Evolutionary conservation across 768 basidiomycete species (phyloP).

Genomic region (Lanmaoa pseudosensibilis): DNA sequence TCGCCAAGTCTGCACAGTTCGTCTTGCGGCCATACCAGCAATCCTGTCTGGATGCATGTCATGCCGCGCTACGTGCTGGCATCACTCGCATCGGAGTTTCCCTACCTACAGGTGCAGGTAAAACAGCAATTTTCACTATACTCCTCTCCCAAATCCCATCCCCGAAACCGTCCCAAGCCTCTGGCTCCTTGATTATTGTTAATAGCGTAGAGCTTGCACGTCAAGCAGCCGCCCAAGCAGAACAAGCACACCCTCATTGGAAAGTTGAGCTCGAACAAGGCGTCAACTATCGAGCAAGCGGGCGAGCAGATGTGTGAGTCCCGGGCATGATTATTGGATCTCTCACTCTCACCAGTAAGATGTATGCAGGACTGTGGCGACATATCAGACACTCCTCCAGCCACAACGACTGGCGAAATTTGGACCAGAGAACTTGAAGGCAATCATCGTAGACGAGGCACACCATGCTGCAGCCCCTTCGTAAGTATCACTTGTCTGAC

Average conservation of each 20-base stretch:
- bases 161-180: conserved; percentile 45
- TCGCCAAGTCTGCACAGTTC: conserved; percentile 10
- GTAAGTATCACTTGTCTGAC: conserved; percentile 40
- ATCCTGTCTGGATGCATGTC: conserved; percentile 73
- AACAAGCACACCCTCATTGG: conserved; percentile 66
- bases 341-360: conserved; percentile 1
- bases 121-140: conserved; percentile 90
- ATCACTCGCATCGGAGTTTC: conserved; percentile 78
- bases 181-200: conserved; percentile 76
- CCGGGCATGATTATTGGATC: background rate
- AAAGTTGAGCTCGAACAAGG: conserved; percentile 94
- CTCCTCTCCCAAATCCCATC: conserved; percentile 66
- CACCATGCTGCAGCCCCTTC: conserved; percentile 94
- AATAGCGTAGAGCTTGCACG: conserved; percentile 87
- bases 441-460: conserved; percentile 88
- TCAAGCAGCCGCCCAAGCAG: conserved; percentile 78
- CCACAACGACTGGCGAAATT: conserved; percentile 72
- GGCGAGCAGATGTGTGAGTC: conserved; percentile 77
- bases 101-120: conserved; percentile 81
- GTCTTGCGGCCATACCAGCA: conserved; percentile 86
- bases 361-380: conserved; percentile 71
- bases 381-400: conserved; percentile 81
- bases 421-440: conserved; percentile 61
- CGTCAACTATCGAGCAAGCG: conserved; percentile 66
- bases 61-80: conserved; percentile 67